These are phyloP conservation scores for Xylariaceae sp. DNA, from an alignment of 2,329 filamentous ascomycete species.

Conservation along the genomic window DNA sequence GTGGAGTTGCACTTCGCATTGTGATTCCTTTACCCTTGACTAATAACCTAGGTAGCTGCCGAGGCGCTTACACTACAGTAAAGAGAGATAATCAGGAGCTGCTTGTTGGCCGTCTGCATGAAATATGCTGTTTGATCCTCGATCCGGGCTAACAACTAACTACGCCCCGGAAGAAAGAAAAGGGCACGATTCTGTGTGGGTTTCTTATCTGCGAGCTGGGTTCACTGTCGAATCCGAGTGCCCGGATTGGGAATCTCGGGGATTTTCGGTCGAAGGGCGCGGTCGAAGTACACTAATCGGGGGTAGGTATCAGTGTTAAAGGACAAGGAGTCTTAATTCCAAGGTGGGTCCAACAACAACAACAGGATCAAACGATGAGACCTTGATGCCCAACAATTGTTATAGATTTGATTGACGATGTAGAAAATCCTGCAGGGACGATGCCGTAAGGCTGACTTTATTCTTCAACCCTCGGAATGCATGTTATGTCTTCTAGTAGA, in stretches of 20 bases:
- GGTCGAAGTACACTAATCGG: neutral
- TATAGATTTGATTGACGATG: neutral
- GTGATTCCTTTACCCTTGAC: neutral
- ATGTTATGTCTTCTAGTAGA: neutral
- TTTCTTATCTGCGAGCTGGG: neutral
- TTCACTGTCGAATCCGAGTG: neutral
- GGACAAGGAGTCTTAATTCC: neutral
- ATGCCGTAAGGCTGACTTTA: neutral
- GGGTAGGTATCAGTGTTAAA: neutral
- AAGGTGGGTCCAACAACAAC: neutral
- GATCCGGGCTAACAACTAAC: neutral
- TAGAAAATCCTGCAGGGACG: neutral
- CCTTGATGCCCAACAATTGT: neutral
- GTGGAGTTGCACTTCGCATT: slow-evolving; percentile 1
- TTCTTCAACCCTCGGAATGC: neutral
- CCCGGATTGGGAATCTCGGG: neutral
- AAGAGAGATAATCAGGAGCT: neutral
- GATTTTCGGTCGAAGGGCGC: neutral
- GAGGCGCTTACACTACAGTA: no score
- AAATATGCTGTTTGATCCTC: neutral
- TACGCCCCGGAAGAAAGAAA: neutral
- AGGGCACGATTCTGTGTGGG: neutral
- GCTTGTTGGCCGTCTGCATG: neutral
- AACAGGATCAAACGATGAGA: neutral
- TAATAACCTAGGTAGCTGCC: neutral